Percentiles rank a stretch among this genome's conserved stretches.
Conservation (phyloP, 1,284 basidiomycete genomes). For the Tetrapyrgos nigripes region DNA sequence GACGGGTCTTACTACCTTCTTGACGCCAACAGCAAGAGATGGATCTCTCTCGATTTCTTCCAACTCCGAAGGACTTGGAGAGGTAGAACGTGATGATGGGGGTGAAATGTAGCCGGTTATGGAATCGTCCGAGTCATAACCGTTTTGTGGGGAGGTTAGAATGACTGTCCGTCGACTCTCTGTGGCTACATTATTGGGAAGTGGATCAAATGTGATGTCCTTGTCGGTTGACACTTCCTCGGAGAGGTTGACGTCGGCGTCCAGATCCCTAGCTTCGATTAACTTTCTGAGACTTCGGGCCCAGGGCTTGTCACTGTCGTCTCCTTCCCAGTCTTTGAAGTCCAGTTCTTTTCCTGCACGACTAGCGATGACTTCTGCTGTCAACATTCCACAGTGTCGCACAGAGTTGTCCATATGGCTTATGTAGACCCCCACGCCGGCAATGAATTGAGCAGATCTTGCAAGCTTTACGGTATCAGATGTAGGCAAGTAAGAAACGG, state of each 20-base stretch:
- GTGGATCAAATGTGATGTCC: not conserved
- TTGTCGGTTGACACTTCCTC: constrained; percentile 16
- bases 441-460: constrained; percentile 70
- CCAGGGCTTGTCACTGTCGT: constrained; percentile 74
- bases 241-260: constrained; percentile 40
- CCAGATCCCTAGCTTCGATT: constrained; percentile 56
- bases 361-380: constrained; percentile 81
- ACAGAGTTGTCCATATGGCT: constrained; percentile 79
- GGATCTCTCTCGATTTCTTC: constrained; percentile 88
- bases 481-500: constrained; percentile 63
- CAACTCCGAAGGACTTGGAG: constrained; percentile 81
- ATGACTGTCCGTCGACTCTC: not conserved
- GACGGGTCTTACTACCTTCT: constrained; percentile 77
- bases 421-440: constrained; percentile 79
- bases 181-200: not conserved
- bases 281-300: constrained; percentile 62
- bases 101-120: constrained; percentile 77
- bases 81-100: constrained; percentile 75
- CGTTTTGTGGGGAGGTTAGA: constrained; percentile 25
- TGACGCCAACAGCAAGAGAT: constrained; percentile 67
- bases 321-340: constrained; percentile 88
- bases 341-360: constrained; percentile 69
- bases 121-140: constrained; percentile 84
- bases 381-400: constrained; percentile 92
- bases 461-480: constrained; percentile 53